Evolutionary conservation across 1,284 basidiomycete genomes (phyloP).

Genomic region (Ceratobasidium sp.): DNA sequence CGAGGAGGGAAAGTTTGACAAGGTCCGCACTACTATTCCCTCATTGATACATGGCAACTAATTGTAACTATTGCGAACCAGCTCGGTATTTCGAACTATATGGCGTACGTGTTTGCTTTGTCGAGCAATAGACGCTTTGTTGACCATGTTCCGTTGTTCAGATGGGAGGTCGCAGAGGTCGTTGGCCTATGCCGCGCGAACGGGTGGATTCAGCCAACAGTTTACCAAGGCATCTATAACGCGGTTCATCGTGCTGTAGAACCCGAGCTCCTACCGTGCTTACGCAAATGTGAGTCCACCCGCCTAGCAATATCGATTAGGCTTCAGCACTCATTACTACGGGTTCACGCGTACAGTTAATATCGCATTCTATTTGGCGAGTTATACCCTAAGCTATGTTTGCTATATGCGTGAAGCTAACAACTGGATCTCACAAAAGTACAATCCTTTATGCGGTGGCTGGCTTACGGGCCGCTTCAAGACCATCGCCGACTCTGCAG

Average conservation of each 20-base stretch:
- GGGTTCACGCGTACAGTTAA: not conserved
- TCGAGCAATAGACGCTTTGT: not conserved
- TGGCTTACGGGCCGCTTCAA: constrained; percentile 41
- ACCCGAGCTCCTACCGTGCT: constrained; percentile 65
- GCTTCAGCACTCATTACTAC: not conserved
- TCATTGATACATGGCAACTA: not conserved
- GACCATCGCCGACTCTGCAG: constrained; percentile 23
- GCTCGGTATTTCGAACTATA: constrained; percentile 63
- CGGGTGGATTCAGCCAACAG: constrained; percentile 63
- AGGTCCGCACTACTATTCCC: not conserved
- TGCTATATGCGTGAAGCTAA: constrained; percentile 25
- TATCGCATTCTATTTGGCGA: constrained; percentile 31
- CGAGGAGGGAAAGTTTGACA: constrained; percentile 57
- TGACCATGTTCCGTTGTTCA: constrained; percentile 6
- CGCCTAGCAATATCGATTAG: constrained; percentile 49
- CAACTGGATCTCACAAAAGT: not conserved
- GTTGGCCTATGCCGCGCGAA: constrained; percentile 63
- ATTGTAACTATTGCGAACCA: constrained; percentile 52
- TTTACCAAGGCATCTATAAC: constrained; percentile 65
- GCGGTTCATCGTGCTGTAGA: constrained; percentile 65
- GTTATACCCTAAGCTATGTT: not conserved
- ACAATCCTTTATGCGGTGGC: constrained; percentile 40
- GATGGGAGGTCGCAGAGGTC: constrained; percentile 63
- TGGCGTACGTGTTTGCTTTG: constrained; percentile 54
- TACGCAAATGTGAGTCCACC: constrained; percentile 62